phyloP scores from a whole-genome alignment of 2,329 filamentous ascomycete species.

The Diplodia corticola region DNA sequence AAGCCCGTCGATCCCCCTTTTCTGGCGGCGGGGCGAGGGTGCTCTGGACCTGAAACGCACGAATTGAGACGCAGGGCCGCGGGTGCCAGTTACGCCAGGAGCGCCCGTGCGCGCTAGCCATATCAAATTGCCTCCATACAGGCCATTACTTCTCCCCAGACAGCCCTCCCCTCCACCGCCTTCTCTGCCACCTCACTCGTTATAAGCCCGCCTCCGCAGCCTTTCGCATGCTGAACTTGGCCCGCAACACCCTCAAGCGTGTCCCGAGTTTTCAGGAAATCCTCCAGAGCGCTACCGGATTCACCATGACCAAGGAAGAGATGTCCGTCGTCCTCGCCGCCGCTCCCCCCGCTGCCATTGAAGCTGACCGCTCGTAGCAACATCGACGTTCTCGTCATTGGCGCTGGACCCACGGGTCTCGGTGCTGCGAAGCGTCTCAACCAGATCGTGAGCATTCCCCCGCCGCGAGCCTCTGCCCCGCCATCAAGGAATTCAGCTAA shows the following conservation, averaged over 20 bases:
- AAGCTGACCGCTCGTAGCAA: conserved; percentile 57
- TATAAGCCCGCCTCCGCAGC: conserved; percentile 18
- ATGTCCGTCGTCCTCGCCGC: conserved; percentile 35
- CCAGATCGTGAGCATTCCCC: conserved; percentile 71
- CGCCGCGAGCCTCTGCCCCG: conserved; percentile 13
- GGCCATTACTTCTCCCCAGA: conserved; percentile 20
- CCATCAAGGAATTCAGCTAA: conserved; percentile 26
- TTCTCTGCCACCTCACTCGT: conserved; percentile 11
- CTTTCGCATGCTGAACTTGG: conserved; percentile 38
- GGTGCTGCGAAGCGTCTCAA: conserved; percentile 97
- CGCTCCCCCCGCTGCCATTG: conserved; percentile 10
- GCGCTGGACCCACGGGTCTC: conserved; percentile 93
- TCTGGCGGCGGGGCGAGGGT: conserved; percentile 20
- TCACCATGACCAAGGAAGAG: conserved; percentile 42
- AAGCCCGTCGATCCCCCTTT: conserved; percentile 24
- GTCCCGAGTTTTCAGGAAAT: conserved; percentile 46
- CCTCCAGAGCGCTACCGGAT: conserved; percentile 33
- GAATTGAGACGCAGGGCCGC: conserved; percentile 21
- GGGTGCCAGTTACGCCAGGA: conserved; percentile 20
- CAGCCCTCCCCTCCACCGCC: conserved; percentile 19
- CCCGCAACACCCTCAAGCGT: conserved; percentile 42
- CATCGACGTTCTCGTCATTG: conserved; percentile 97
- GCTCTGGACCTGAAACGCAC: conserved; percentile 20
- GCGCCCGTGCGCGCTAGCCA: conserved; percentile 18
- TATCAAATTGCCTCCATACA: conserved; percentile 21